Evolutionary conservation across 225 moss, liverwort and hornwort genomes (phyloP).

Genomic region (Anthoceros angustus): DNA sequence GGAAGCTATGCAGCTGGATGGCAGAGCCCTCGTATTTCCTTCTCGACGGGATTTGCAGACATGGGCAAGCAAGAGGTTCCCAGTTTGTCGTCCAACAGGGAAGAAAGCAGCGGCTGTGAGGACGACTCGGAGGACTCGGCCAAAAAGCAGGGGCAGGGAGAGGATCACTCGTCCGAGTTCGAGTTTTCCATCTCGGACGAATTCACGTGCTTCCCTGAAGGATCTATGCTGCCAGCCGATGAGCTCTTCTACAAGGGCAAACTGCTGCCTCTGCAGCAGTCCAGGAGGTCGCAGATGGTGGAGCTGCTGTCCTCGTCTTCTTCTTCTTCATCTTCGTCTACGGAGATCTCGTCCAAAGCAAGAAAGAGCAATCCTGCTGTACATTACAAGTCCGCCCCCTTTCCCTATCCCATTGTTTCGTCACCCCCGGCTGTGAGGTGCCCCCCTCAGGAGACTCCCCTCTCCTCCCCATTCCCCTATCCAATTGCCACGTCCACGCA

Average conservation of each 20-base stretch:
- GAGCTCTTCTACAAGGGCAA: constrained; percentile 80
- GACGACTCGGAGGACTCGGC: constrained; percentile 22
- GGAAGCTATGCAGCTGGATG: constrained; percentile 17
- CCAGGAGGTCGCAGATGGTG: constrained; percentile 10
- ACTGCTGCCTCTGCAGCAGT: constrained; percentile 40
- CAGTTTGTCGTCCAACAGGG: background rate
- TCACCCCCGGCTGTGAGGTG: background rate
- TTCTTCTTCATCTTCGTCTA: too few relatives aligned
- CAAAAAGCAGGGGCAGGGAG: constrained; percentile 17
- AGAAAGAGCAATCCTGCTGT: too few relatives aligned
- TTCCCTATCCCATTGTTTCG: background rate
- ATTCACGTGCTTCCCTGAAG: constrained; percentile 34
- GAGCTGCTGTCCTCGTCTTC: constrained; percentile 1
- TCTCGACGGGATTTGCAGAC: constrained; percentile 34
- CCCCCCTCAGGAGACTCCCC: background rate
- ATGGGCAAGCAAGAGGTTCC: constrained; percentile 5
- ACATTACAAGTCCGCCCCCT: background rate
- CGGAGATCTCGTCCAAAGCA: too few relatives aligned
- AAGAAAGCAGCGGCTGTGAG: constrained; percentile 6
- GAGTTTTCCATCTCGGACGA: constrained; percentile 64
- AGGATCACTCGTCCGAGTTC: constrained; percentile 46
- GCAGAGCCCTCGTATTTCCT: constrained; percentile 49
- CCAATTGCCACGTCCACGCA: background rate
- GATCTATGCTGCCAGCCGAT: constrained; percentile 62
- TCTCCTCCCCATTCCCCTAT: background rate